These are phyloP conservation scores for Endoconidiophora polonica DNA, from an alignment of 2,329 filamentous ascomycete genomes.

Conservation along the genomic window DNA sequence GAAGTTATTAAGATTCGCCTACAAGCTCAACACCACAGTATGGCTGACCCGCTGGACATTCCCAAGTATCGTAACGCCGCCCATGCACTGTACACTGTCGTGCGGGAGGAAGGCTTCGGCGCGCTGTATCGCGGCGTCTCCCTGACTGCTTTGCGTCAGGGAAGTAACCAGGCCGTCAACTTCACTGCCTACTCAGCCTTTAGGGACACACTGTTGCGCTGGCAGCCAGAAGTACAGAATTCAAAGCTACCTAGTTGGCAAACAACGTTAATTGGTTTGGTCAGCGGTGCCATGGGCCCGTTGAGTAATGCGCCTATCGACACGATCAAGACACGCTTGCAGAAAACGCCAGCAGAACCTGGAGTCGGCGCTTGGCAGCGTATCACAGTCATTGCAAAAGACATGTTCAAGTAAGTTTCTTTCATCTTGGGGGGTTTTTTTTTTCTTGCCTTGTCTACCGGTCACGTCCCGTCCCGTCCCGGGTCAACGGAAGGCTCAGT, in stretches of 20 bases:
- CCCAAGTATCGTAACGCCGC: conserved; percentile 96
- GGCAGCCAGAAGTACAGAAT: conserved; percentile 49
- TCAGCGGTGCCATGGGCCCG: conserved; percentile 87
- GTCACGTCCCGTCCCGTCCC: not conserved
- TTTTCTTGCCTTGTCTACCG: not conserved
- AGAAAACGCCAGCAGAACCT: conserved; percentile 69
- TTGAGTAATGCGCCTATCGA: conserved; percentile 96
- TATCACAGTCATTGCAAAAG: conserved; percentile 60
- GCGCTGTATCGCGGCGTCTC: conserved; percentile 87
- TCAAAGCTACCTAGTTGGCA: conserved; percentile 66
- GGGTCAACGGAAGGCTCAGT: not conserved
- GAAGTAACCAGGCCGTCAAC: conserved; percentile 95
- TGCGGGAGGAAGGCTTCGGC: conserved; percentile 76
- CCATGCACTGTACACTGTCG: conserved; percentile 65
- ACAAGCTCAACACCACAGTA: conserved; percentile 93
- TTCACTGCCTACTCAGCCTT: conserved; percentile 96
- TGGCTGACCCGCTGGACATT: conserved; percentile 89
- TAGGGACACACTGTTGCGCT: conserved; percentile 57
- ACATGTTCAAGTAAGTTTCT: conserved; percentile 58
- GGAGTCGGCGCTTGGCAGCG: conserved; percentile 67
- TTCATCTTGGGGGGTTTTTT: not conserved
- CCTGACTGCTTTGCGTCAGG: conserved; percentile 83
- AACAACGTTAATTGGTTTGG: conserved; percentile 77
- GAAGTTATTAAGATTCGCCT: conserved; percentile 98
- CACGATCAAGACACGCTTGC: conserved; percentile 93